Evolutionary conservation across 192 early-diverging fungal genomes (phyloP).

Genomic region (Allomyces macrogynus): DNA sequence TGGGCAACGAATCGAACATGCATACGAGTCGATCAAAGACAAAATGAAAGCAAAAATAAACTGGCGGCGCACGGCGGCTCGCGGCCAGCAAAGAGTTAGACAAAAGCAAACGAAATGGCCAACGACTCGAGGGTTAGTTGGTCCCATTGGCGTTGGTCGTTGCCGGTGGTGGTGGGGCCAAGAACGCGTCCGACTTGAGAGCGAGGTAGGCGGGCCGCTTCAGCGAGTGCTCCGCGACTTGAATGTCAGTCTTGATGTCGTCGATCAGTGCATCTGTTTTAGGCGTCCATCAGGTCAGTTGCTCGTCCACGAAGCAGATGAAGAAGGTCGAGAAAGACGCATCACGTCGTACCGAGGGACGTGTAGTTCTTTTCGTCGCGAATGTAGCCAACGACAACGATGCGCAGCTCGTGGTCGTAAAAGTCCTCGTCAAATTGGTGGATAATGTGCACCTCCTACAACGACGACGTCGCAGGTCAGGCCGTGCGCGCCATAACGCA

Average conservation of each 20-base stretch:
- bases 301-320: neutral
- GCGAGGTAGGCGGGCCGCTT: slow-evolving; percentile 29
- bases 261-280: slow-evolving; percentile 60
- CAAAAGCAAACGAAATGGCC: no score
- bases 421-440: slow-evolving; percentile 74
- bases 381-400: slow-evolving; percentile 74
- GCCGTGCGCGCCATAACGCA: neutral
- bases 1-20: no score
- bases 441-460: slow-evolving; percentile 84
- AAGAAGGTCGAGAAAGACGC: neutral
- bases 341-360: slow-evolving; percentile 40
- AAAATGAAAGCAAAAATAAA: no score
- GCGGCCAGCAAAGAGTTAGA: no score
- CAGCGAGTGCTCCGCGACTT: slow-evolving; percentile 48
- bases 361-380: slow-evolving; percentile 76
- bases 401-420: slow-evolving; percentile 62
- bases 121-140: no score
- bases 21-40: no score
- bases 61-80: no score
- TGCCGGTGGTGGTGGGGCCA: no score
- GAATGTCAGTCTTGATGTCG: slow-evolving; percentile 83
- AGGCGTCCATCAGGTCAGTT: neutral
- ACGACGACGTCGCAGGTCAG: neutral
- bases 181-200: slow-evolving; percentile 7
- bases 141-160: no score